Base-by-base conservation (phyloP, 306 rosid genomes). In the Vachellia pachyceras region DNA sequence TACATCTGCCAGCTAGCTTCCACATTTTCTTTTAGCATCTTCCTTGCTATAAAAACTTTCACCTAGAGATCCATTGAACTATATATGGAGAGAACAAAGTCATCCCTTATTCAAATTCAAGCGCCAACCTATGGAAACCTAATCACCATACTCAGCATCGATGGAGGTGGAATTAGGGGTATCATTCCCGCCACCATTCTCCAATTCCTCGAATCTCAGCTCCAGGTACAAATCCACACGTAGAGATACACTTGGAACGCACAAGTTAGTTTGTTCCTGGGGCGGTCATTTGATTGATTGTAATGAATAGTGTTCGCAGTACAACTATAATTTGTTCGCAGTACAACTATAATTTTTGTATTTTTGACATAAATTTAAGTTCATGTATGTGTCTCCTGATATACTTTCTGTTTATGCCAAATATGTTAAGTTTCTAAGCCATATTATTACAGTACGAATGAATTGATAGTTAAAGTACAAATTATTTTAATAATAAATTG, bases 161-260 rank as follows among this genome's bases (percentile, higher is more conserved):
- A 61, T 61, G 68, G 68, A 29, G 68, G 68, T 61, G 68, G 68
- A 5, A 33, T 61, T 13, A 61, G 68, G 68, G 68, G 68, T n/a
- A 61, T 61, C 68, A 61, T 61, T 5, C 68, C 68, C 7, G 68
- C 68, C 17, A 61, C 68, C 68, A 61, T 61, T 33, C 39, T 61
- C 18, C n/a, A 61, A 61, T 61, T 61, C 68, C 68, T 61, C 14
- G 68, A 61, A 61, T 61, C 68, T 61, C 68, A 61, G 12, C 68
- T 61, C 66, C 39, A 60, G 66, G 66, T 57, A 57, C 22, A 57
- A 57, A 57, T 57, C 64, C 22, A 49, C 52, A 12, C 6, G 7
- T 6, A 44, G 1, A 0, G 33, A 20, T 55, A 2, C 29, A 20
- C 23, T 18, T 20, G 35, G 64, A 3, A 60, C 37, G 64, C 12